Percentiles rank a stretch among this genome's conserved stretches.
Evolutionary conservation across 164 flowering plant species (phyloP).

Genomic region (Aristolochia californica): DNA sequence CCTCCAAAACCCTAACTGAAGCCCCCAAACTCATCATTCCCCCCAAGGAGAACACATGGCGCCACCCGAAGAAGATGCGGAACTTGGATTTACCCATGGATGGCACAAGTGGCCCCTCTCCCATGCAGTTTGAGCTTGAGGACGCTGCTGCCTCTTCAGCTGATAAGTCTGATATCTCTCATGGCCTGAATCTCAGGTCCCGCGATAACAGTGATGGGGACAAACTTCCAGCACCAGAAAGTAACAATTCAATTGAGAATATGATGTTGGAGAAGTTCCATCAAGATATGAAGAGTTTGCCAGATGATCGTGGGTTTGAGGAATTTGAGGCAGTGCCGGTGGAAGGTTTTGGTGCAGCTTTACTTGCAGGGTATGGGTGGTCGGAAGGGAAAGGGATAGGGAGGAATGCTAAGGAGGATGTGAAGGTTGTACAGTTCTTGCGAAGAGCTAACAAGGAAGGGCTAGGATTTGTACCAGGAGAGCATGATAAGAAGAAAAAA

Average conservation of each 20-base stretch:
- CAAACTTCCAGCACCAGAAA: neutral
- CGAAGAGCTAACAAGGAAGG: constrained; percentile 35
- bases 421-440: constrained; percentile 30
- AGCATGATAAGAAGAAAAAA: constrained; percentile 10
- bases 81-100: constrained; percentile 37
- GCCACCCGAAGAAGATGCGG: constrained; percentile 49
- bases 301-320: constrained; percentile 49
- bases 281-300: constrained; percentile 42
- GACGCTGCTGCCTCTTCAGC: constrained; percentile 14
- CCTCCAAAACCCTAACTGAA: constrained; percentile 28
- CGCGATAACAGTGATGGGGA: neutral
- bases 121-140: constrained; percentile 37
- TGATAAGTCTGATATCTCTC: constrained; percentile 17
- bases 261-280: constrained; percentile 37
- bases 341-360: constrained; percentile 66
- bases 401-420: constrained; percentile 51
- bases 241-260: constrained; percentile 14
- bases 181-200: constrained; percentile 36
- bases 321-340: constrained; percentile 52
- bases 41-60: constrained; percentile 44
- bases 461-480: constrained; percentile 30
- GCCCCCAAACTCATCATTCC: constrained; percentile 29
- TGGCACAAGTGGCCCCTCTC: constrained; percentile 7
- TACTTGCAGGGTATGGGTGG: constrained; percentile 81
- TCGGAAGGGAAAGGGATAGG: constrained; percentile 63